Base-by-base conservation (phyloP, 768 basidiomycete species). In the Suillus sp. region DNA sequence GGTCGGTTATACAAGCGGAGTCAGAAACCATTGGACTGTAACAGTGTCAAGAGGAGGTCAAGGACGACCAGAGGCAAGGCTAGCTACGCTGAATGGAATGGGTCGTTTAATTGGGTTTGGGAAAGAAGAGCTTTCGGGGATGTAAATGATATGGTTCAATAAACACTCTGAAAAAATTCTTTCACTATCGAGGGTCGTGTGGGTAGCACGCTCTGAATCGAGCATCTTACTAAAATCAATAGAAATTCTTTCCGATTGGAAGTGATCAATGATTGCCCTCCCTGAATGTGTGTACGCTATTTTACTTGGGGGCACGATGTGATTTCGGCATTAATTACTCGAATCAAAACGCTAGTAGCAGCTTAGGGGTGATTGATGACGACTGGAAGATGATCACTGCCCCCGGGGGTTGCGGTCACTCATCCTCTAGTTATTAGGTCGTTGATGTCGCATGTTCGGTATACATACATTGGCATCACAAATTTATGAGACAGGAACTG, bases 1-100 rank as follows among this genome's bases (percentile, higher is more conserved):
- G 69, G 30, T 76, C 72, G n/a, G 67, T 63, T 62, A 85, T 65
- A 22, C 20, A 25, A 57, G 38, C 57, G 27, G 43, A 13, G 40
- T 14, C 20, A 27, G 59, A n/a, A 30, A 45, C 34, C 43, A 61
- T 62, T 57, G 25, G 27, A 57, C 32, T 34, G 32, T 6, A 34
- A 34, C 38, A 30, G 38, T 38, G 37, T 57, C 16, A 20, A 59
- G 54, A 5, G 18, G 6, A 27, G 14, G 30, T 38, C 40, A 48
- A 48, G 38, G 20, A 59, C n/a, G 14, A 50, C 45, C 30, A 14
- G 54, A 22, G 27, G 27, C 7, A 11, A 57, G 38, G 18, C 60
- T 58, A 27, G 53, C 32, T 54, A 57, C 20, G 20, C 25, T 57
- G 32, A 22, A 20, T 34, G 54, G 32, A 22, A 20, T 34, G 54